Evolutionary conservation across 768 basidiomycete species (phyloP), one percentile per base, ranked within the genome.

Genomic region (Pholiota microspora): DNA sequence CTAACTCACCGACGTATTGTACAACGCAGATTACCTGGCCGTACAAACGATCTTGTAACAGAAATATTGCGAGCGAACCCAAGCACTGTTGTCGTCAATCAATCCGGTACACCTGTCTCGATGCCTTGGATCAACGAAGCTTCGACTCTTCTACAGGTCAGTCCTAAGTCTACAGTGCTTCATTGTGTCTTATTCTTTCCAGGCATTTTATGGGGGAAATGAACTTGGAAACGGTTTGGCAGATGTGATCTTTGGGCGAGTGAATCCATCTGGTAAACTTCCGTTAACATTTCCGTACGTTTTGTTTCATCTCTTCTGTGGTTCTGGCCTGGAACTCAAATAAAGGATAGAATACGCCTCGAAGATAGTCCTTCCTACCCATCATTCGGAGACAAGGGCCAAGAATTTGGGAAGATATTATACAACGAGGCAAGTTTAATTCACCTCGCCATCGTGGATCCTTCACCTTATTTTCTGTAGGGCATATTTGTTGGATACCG

Each of bases 161-260:
- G 63, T 52, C 7, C 4, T 49, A 44, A 32, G 51, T 23, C 40
- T 24, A 9, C 10, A 36, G 2, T 6, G 38, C 18, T 7, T 44
- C 36, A 13, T 27, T n/a, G n/a, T 36, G 7, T 42, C 5, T 34
- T 0, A 36, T 13, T n/a, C 31, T 44, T 9, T 25, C 3, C 53
- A 81, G 76, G 77, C 78, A 15, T 80, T 79, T 59, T 80, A 80
- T 57, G 76, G 78, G 3, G 81, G 82, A 1, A 80, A 83, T 58
- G 82, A 81, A 59, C 68, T 77, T 16, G 83, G 83, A 9, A 77
- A 79, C 54, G 82, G 79, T 15, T 65, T 86, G 7, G 82, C 82
- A 0, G 82, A 84, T 62, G 75, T 85, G 2, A 59, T 85, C 3
- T 85, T 82, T 62, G 84, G 85, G 4, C 80, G 79, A 61, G 75